These are phyloP conservation scores for Cystobasidium tubakii DNA, from an alignment of 768 basidiomycete genomes.

Conservation along the genomic window DNA sequence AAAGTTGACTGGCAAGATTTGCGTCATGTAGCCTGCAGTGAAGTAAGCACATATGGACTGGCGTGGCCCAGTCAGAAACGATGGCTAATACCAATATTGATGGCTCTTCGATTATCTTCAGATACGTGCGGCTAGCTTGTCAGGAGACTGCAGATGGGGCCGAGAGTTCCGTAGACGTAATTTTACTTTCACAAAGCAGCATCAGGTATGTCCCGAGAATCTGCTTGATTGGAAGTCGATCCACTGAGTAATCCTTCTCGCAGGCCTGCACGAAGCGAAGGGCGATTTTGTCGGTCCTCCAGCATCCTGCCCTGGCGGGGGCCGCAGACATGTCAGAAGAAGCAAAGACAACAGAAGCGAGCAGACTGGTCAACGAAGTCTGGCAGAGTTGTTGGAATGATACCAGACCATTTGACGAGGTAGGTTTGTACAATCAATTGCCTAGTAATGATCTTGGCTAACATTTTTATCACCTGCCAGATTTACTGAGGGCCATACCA, in stretches of 20 bases:
- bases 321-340: background rate
- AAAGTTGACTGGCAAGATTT: conserved; percentile 74
- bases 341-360: conserved; percentile 61
- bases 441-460: background rate
- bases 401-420: conserved; percentile 96
- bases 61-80: too few relatives aligned
- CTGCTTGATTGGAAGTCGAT: too few relatives aligned
- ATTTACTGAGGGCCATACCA: background rate
- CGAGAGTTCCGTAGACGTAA: conserved; percentile 74
- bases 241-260: conserved; percentile 25
- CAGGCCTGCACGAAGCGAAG: conserved; percentile 85
- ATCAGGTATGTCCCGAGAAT: conserved; percentile 61
- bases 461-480: background rate
- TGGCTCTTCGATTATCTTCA: conserved; percentile 48
- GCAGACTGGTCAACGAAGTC: conserved; percentile 86
- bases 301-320: conserved; percentile 58
- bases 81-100: background rate
- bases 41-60: conserved; percentile 57
- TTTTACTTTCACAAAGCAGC: conserved; percentile 76
- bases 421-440: conserved; percentile 46
- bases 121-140: conserved; percentile 91
- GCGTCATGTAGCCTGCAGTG: conserved; percentile 91
- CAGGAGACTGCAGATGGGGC: conserved; percentile 83
- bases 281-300: conserved; percentile 71
- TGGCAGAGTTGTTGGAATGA: conserved; percentile 96